Conservation (phyloP, 495 filamentous ascomycete species). For the Neurospora cerealis region DNA sequence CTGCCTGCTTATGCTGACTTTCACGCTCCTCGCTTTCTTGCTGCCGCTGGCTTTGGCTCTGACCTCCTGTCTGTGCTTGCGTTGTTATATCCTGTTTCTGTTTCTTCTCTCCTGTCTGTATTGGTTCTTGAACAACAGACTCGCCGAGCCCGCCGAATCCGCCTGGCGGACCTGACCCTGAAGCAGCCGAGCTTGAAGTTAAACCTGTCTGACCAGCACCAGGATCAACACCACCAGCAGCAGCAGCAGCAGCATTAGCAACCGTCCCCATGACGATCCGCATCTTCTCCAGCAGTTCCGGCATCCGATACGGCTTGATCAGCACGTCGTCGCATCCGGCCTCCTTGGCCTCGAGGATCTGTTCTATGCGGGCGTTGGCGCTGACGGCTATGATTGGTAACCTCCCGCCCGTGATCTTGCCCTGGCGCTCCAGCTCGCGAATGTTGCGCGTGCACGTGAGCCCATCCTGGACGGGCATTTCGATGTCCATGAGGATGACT, state of each 20-base stretch:
- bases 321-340: constrained; percentile 48
- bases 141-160: not conserved
- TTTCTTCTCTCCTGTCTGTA: not conserved
- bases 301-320: constrained; percentile 38
- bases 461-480: constrained; percentile 81
- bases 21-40: not conserved
- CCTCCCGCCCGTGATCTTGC: constrained; percentile 39
- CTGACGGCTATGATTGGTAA: constrained; percentile 70
- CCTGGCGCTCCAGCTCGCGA: constrained; percentile 47
- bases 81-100: not conserved
- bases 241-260: not conserved
- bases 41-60: not conserved
- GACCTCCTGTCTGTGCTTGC: not conserved
- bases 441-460: constrained; percentile 58
- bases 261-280: constrained; percentile 48
- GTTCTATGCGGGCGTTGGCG: constrained; percentile 60
- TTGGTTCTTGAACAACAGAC: not conserved
- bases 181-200: not conserved
- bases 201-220: not conserved
- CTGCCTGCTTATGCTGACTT: not conserved
- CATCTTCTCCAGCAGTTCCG: constrained; percentile 37
- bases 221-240: not conserved
- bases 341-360: constrained; percentile 52
- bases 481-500: constrained; percentile 70
- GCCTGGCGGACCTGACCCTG: not conserved